Percentiles rank a stretch among this genome's conserved stretches.
Evolutionary conservation across 1,284 basidiomycete genomes (phyloP).

Genomic region (Fomitopsis pinicola): DNA sequence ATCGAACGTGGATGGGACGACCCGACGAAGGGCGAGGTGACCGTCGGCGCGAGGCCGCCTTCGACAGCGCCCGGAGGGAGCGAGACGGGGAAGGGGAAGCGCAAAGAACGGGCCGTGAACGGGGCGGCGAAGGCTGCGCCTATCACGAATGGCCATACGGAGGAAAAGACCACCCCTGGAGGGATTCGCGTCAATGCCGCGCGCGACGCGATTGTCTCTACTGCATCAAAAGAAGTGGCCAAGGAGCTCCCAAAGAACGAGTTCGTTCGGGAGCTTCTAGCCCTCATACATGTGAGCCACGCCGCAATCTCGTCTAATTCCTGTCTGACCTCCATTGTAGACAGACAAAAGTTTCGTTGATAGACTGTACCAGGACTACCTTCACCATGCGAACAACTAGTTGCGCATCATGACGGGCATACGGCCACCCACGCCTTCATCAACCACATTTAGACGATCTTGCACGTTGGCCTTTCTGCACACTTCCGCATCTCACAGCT

Average conservation of each 20-base stretch:
- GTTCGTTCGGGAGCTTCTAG: slow-evolving; percentile 65
- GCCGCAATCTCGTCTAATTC: not conserved
- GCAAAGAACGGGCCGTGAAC: slow-evolving; percentile 1
- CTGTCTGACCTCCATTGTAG: slow-evolving; percentile 7
- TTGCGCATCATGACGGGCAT: not conserved
- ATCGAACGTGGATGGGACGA: slow-evolving; percentile 61
- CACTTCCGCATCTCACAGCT: not conserved
- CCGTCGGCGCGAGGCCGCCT: slow-evolving; percentile 8
- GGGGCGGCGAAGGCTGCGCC: not conserved
- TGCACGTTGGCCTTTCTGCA: not conserved
- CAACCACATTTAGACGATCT: not conserved
- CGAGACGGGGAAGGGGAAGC: slow-evolving; percentile 7
- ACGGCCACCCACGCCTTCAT: not conserved
- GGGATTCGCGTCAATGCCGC: slow-evolving; percentile 14
- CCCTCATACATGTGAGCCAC: slow-evolving; percentile 59
- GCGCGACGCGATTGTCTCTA: slow-evolving; percentile 27
- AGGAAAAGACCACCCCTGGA: not conserved
- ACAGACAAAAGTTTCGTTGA: slow-evolving; percentile 21
- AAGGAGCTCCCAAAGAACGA: slow-evolving; percentile 46
- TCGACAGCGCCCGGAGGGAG: slow-evolving; percentile 7
- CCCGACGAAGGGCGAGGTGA: slow-evolving; percentile 27
- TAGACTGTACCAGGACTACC: slow-evolving; percentile 20
- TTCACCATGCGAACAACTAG: slow-evolving; percentile 2
- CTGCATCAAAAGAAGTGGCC: slow-evolving; percentile 13
- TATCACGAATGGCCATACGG: slow-evolving; percentile 7